Conservation (phyloP, 306 rosid species). For the Quercus aquifolioides region DNA sequence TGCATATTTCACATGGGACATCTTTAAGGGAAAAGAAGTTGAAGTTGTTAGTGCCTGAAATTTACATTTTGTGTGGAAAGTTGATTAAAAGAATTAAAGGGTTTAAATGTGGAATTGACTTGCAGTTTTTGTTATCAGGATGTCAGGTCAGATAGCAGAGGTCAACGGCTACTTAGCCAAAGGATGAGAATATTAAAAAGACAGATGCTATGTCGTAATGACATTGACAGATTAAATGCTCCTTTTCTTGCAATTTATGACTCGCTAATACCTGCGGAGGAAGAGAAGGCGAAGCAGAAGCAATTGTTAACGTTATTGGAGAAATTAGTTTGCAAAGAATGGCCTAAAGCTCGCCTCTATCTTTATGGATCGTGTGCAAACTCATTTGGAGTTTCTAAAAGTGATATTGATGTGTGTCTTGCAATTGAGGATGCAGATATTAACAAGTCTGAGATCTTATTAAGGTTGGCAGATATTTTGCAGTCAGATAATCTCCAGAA, state of each 20-base stretch:
- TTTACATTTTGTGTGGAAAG: background rate
- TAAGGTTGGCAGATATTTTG: conserved; percentile 80
- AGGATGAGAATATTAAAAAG: conserved; percentile 57
- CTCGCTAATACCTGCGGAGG: conserved; percentile 78
- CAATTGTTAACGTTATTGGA: conserved; percentile 62
- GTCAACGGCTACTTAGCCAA: conserved; percentile 59
- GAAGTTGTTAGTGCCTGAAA: background rate
- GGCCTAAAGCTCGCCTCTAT: conserved; percentile 79
- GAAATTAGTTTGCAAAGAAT: conserved; percentile 63
- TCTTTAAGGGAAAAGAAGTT: background rate
- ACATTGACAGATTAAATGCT: conserved; percentile 56
- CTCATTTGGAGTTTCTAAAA: conserved; percentile 89
- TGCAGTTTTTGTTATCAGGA: conserved; percentile 51
- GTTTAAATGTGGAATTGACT: conserved; percentile 26
- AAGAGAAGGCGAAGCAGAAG: conserved; percentile 80
- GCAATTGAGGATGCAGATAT: conserved; percentile 62
- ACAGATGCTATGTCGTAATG: conserved; percentile 61
- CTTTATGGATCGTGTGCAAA: conserved; percentile 96
- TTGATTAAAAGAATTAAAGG: conserved; percentile 7
- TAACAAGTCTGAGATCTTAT: conserved; percentile 73
- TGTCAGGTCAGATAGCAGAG: conserved; percentile 74
- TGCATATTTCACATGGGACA: background rate
- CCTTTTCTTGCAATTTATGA: conserved; percentile 65
- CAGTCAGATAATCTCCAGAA: conserved; percentile 79
- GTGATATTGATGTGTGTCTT: conserved; percentile 94